phyloP scores from a whole-genome alignment of 2,329 filamentous ascomycete species.

The Alternaria sp. region DNA sequence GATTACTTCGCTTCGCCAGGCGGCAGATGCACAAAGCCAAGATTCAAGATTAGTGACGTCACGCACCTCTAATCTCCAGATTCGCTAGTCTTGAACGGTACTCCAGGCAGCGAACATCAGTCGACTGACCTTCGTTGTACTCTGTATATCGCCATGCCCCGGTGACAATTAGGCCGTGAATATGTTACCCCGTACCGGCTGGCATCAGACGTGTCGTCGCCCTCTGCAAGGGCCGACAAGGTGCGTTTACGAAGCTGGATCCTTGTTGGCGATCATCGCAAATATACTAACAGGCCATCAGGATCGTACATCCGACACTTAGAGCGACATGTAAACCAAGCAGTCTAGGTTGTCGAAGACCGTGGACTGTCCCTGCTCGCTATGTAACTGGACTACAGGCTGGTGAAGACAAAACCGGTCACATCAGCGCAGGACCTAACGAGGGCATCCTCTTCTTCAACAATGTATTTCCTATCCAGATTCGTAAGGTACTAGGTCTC shows the following conservation, averaged over 20 bases:
- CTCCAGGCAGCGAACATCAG: slow-evolving; percentile 7
- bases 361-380: slow-evolving; percentile 26
- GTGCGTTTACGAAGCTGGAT: slow-evolving; percentile 31
- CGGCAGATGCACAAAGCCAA: slow-evolving; percentile 13
- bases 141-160: slow-evolving; percentile 19
- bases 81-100: slow-evolving; percentile 1
- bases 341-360: not conserved
- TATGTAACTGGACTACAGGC: slow-evolving; percentile 52
- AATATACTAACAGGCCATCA: slow-evolving; percentile 31
- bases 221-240: slow-evolving; percentile 32
- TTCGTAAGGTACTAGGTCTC: slow-evolving; percentile 69
- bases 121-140: not conserved
- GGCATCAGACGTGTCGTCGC: slow-evolving; percentile 30
- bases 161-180: slow-evolving; percentile 13
- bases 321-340: slow-evolving; percentile 7
- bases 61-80: slow-evolving; percentile 7
- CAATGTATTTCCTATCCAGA: slow-evolving; percentile 84
- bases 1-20: slow-evolving; percentile 5
- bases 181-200: slow-evolving; percentile 31
- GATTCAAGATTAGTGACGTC: slow-evolving; percentile 18
- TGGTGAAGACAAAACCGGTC: slow-evolving; percentile 75
- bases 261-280: slow-evolving; percentile 33
- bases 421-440: slow-evolving; percentile 78
- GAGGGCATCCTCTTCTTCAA: slow-evolving; percentile 92
- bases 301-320: slow-evolving; percentile 19